These are phyloP conservation scores for Tetrapisispora pingtungensis DNA, from an alignment of 805 yeast genomes.

Conservation along the genomic window DNA sequence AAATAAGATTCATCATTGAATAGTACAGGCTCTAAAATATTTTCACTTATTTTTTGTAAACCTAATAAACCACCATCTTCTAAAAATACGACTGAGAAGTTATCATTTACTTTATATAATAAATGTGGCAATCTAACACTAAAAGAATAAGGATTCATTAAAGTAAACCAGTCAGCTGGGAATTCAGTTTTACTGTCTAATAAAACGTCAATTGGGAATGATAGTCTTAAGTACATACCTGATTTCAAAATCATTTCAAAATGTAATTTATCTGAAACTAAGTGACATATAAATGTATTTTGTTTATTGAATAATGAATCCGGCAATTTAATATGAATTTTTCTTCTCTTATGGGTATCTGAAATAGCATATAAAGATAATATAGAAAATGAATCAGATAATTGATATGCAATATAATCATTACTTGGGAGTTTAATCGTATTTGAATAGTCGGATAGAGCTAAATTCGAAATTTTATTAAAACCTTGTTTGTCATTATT, in stretches of 20 bases:
- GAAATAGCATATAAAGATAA: slow-evolving; percentile 20
- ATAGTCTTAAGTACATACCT: slow-evolving; percentile 17
- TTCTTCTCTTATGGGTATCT: slow-evolving; percentile 11
- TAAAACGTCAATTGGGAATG: slow-evolving; percentile 18
- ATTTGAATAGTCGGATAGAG: slow-evolving; percentile 16
- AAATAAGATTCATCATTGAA: slow-evolving; percentile 48
- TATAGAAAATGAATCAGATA: slow-evolving; percentile 13
- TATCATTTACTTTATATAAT: slow-evolving; percentile 37
- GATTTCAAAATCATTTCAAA: slow-evolving; percentile 20
- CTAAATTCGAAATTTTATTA: slow-evolving; percentile 2
- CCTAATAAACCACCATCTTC: slow-evolving; percentile 72
- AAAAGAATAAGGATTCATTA: slow-evolving; percentile 59
- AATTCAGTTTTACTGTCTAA: slow-evolving; percentile 6
- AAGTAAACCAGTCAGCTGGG: slow-evolving; percentile 45
- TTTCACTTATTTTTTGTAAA: slow-evolving; percentile 26
- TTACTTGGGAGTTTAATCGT: slow-evolving; percentile 11
- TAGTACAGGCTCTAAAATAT: slow-evolving; percentile 33
- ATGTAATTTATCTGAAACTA: slow-evolving; percentile 6
- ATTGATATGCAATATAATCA: slow-evolving; percentile 21
- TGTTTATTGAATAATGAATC: slow-evolving; percentile 17
- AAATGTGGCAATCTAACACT: slow-evolving; percentile 47
- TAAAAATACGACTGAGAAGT: slow-evolving; percentile 46
- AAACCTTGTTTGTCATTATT: slow-evolving; percentile 1
- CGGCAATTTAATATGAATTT: slow-evolving; percentile 20
- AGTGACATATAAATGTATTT: slow-evolving; percentile 14